Evolutionary conservation across 768 basidiomycete species (phyloP).

Genomic region (Botryobasidium botryosum): DNA sequence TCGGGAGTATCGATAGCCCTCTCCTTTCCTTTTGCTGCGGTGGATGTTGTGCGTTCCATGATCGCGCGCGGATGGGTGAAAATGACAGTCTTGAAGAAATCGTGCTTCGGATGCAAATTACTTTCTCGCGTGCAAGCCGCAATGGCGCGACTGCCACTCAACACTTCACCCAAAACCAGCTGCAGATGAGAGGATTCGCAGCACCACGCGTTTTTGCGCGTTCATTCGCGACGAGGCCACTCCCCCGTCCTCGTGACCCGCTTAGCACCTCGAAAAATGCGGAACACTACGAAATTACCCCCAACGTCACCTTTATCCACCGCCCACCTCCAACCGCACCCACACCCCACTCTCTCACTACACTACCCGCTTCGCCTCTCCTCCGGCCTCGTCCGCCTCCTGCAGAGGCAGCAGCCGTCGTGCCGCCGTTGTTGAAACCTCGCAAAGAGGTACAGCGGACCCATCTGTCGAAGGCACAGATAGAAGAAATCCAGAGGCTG

Average conservation of each 20-base stretch:
- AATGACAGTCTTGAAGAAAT: too few relatives aligned
- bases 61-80: too few relatives aligned
- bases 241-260: conserved; percentile 15
- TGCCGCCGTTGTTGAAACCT: background rate
- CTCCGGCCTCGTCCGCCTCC: conserved; percentile 25
- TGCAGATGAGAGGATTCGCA: too few relatives aligned
- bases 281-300: conserved; percentile 21
- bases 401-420: background rate
- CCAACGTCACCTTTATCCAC: conserved; percentile 53
- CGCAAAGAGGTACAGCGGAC: background rate
- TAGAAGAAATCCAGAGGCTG: conserved; percentile 41
- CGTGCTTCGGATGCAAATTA: too few relatives aligned
- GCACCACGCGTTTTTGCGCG: too few relatives aligned
- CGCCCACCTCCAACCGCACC: conserved; percentile 69
- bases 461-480: conserved; percentile 34
- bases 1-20: too few relatives aligned
- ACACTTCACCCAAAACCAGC: too few relatives aligned
- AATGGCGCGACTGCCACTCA: too few relatives aligned
- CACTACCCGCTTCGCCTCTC: conserved; percentile 53
- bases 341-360: conserved; percentile 52
- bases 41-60: too few relatives aligned
- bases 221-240: background rate
- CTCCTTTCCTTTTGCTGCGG: too few relatives aligned
- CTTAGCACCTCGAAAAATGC: conserved; percentile 15
- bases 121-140: too few relatives aligned